phyloP scores from a whole-genome alignment of 352 stramenopile genomes.

The Phytophthora parvispora region DNA sequence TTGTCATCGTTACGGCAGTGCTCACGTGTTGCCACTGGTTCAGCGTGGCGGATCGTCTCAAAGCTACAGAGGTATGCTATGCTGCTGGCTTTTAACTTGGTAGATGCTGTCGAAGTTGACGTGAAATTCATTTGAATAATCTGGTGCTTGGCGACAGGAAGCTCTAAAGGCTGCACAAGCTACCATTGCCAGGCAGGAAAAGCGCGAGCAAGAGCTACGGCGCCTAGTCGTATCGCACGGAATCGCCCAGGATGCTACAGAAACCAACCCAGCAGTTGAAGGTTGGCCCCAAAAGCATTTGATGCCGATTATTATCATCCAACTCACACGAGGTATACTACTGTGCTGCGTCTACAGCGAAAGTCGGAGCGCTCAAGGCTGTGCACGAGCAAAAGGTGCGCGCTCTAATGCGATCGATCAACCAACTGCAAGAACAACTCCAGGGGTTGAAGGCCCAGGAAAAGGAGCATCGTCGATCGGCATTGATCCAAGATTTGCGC shows the following conservation, averaged over 20 bases:
- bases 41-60: constrained; percentile 61
- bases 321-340: constrained; percentile 5
- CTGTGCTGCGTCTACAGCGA: constrained; percentile 37
- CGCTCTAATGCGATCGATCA: constrained; percentile 89
- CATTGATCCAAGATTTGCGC: constrained; percentile 85
- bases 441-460: constrained; percentile 79
- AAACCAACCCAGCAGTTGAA: constrained; percentile 55
- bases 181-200: constrained; percentile 73
- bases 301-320: not conserved
- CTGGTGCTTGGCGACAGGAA: constrained; percentile 38
- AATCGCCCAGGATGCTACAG: constrained; percentile 34
- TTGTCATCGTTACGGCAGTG: not conserved
- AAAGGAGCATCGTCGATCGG: constrained; percentile 89
- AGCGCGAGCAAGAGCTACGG: constrained; percentile 68
- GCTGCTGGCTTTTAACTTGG: not conserved
- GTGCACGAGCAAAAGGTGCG: constrained; percentile 83
- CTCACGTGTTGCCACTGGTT: not conserved
- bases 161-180: constrained; percentile 58
- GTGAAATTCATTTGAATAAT: constrained; percentile 1
- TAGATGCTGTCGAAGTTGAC: not conserved
- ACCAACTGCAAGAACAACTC: constrained; percentile 84
- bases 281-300: constrained; percentile 19
- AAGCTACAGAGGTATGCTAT: constrained; percentile 68
- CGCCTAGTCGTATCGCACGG: constrained; percentile 57
- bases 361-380: constrained; percentile 75